These are phyloP conservation scores for Trematosphaeria pertusa DNA, from an alignment of 2,329 filamentous ascomycete species.

Conservation along the genomic window DNA sequence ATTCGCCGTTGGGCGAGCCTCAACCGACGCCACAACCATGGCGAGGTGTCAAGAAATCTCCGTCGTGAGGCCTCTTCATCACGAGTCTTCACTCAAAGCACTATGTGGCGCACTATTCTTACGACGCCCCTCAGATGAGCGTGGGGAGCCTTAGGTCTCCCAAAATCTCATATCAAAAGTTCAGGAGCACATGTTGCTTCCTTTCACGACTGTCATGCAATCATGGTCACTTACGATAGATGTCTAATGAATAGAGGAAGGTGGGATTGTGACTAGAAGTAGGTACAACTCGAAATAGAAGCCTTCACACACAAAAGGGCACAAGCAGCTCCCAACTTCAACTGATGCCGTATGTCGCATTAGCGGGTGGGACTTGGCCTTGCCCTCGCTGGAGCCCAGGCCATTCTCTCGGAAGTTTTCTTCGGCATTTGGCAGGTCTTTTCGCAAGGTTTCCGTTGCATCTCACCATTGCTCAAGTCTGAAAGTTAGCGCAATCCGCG, in stretches of 20 bases:
- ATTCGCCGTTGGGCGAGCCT: slow-evolving; percentile 58
- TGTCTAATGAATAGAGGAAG: slow-evolving; percentile 34
- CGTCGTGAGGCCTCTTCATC: slow-evolving; percentile 19
- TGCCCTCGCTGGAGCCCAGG: no score
- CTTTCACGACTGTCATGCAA: slow-evolving; percentile 29
- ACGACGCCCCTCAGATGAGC: slow-evolving; percentile 13
- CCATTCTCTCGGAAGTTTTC: no score
- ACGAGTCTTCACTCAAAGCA: background rate
- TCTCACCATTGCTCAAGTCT: no score
- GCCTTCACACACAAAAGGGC: no score
- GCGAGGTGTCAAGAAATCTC: slow-evolving; percentile 43
- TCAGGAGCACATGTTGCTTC: slow-evolving; percentile 31
- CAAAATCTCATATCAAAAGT: slow-evolving; percentile 25
- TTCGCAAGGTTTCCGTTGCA: no score
- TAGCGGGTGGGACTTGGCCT: no score
- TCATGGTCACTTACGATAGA: slow-evolving; percentile 36
- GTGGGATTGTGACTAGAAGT: slow-evolving; percentile 23
- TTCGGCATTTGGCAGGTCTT: no score
- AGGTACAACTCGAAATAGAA: slow-evolving; percentile 21
- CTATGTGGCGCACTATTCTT: no score
- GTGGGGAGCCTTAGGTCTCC: background rate
- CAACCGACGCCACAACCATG: slow-evolving; percentile 30
- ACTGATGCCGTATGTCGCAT: no score
- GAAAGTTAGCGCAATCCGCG: no score
- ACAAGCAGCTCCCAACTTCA: no score